Base-by-base conservation (phyloP, 2,329 filamentous ascomycete genomes). In the Botrytis sinoallii region DNA sequence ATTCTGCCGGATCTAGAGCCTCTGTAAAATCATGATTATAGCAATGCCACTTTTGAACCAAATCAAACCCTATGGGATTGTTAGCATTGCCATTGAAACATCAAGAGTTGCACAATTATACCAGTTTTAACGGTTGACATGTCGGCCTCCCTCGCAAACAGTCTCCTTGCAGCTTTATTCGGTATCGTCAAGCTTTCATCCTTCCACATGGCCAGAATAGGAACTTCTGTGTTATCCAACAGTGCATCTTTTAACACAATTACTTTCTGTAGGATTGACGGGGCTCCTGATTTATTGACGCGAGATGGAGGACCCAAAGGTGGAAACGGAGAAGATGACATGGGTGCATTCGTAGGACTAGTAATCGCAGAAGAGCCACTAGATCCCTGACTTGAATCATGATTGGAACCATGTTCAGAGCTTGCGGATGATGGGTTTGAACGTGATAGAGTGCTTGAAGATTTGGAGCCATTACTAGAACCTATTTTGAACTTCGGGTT, bases 191-290 rank as follows among this genome's bases (percentile, higher is more conserved):
- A 89, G 66, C 88, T 91, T 71, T 91, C 89, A 76, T 95, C 93
- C 79, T 91, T 92, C 93, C 93, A 95, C 89, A 94, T 92, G 38
- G 91, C 91, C 63, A 94, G 84, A 35, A 93, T 91, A 0, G 93
- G 92, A 79, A 93, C 90, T 75, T 89, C 88, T 40, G 93, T 92
- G 57, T 90, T 92, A 79, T 94, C 92, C 10, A 95, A 83, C 32
- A 95, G 85, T 0, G 92, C 92, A 79, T 95, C 92, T 81, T 94
- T 95, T 84, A 95, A 89, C 69, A 90, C 85, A 12, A 88, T 89
- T 72, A 93, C 88, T 80, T 94, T 95, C 78, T 93, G 90, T 38
- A 94, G 85, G 20, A 92, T 84, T 0, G 91, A 91, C 0, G 91
- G 89, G 3, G 88, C 85, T 72, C 86, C 86, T 0, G 88, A 85